A percentile compares a stretch with the other conserved stretches of the same genome.
These are phyloP conservation scores for Cyclostephanos invisitatus DNA, from an alignment of 108 stramenopile species.

Conservation along the genomic window DNA sequence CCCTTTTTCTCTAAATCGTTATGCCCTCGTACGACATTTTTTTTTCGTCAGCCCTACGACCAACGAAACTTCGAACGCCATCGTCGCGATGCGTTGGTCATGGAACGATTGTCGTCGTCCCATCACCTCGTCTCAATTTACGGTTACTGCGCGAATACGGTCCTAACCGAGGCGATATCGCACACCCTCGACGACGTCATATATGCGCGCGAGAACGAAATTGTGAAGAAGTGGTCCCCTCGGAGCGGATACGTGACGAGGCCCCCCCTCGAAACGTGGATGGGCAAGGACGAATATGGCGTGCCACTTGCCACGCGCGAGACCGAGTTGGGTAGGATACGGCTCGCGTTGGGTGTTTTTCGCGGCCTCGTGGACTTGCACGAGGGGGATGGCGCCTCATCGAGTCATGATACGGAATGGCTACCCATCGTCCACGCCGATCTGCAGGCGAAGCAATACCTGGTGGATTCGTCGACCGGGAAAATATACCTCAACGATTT, in stretches of 20 bases:
- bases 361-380: conserved; percentile 58
- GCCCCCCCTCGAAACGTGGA: conserved; percentile 42
- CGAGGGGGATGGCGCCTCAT: conserved; percentile 48
- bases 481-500: conserved; percentile 82
- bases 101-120: conserved; percentile 67
- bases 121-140: conserved; percentile 69
- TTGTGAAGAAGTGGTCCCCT: conserved; percentile 20
- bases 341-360: conserved; percentile 65
- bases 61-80: conserved; percentile 83
- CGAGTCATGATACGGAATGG: conserved; percentile 36
- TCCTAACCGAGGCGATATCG: conserved; percentile 69
- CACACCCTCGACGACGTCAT: conserved; percentile 60
- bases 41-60: conserved; percentile 33
- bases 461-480: conserved; percentile 51
- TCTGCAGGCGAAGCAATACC: conserved; percentile 73
- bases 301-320: conserved; percentile 38
- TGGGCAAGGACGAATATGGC: conserved; percentile 38
- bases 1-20: too few relatives aligned
- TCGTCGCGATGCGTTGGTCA: conserved; percentile 78
- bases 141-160: conserved; percentile 78
- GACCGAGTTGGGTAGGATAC: conserved; percentile 49
- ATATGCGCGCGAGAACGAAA: conserved; percentile 44
- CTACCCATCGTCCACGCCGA: conserved; percentile 77
- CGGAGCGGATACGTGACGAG: conserved; percentile 35
- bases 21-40: too few relatives aligned